These are phyloP conservation scores for Lanmaoa pseudosensibilis DNA, from an alignment of 768 basidiomycete genomes.

Conservation along the genomic window DNA sequence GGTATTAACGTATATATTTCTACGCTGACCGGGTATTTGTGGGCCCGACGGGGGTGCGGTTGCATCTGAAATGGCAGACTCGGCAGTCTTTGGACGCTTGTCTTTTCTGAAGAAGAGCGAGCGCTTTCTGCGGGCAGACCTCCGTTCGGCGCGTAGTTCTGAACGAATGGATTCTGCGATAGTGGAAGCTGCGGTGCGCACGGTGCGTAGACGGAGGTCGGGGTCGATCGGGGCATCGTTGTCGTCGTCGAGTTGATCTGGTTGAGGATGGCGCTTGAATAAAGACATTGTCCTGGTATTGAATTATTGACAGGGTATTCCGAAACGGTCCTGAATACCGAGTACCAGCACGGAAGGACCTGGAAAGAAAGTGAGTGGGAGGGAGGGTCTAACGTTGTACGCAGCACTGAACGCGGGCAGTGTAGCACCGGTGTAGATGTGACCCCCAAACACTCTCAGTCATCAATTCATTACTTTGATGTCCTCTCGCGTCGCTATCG, in stretches of 20 bases:
- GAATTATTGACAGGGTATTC: slow-evolving; percentile 18
- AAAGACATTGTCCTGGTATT: slow-evolving; percentile 34
- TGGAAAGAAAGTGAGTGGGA: not conserved
- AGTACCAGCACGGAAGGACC: slow-evolving; percentile 33
- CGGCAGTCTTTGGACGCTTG: slow-evolving; percentile 39
- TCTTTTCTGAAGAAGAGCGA: slow-evolving; percentile 61
- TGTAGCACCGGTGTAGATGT: not conserved
- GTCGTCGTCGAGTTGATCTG: slow-evolving; percentile 51
- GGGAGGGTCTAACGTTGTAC: not conserved
- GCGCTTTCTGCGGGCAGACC: slow-evolving; percentile 47
- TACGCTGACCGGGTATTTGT: slow-evolving; percentile 50
- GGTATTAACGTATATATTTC: slow-evolving; percentile 82
- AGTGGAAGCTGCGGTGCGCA: slow-evolving; percentile 89
- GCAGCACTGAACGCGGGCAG: not conserved
- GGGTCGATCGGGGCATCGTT: slow-evolving; percentile 75
- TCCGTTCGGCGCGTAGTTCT: slow-evolving; percentile 67
- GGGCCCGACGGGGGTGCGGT: slow-evolving; percentile 20
- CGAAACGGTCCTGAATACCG: not conserved
- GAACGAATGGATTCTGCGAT: slow-evolving; percentile 83
- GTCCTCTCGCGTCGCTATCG: not conserved
- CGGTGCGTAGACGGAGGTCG: slow-evolving; percentile 82
- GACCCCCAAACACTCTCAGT: not conserved
- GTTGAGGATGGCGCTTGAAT: slow-evolving; percentile 39
- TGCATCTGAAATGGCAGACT: slow-evolving; percentile 31
- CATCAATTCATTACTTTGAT: too few species aligned